phyloP scores from a whole-genome alignment of 306 rosid genomes.

The Pyrus pyrifolia region DNA sequence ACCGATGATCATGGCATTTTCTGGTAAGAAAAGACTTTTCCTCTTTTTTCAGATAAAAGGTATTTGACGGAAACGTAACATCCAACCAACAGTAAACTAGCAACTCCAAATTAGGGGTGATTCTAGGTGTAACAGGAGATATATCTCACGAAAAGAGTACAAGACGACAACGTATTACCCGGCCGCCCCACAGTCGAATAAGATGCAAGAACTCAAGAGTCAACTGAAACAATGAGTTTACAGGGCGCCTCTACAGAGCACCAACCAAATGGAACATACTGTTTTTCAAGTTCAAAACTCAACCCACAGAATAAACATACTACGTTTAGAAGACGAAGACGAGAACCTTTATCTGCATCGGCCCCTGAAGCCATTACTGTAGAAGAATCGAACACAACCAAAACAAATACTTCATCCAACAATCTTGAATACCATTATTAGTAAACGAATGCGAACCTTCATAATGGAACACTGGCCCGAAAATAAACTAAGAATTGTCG shows the following conservation, averaged over 20 bases:
- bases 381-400: neutral
- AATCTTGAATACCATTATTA: slow-evolving; percentile 20
- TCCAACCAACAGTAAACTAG: neutral
- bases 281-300: neutral
- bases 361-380: neutral
- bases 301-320: neutral
- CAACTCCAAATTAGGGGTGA: neutral
- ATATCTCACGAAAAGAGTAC: no score
- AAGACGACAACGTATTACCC: neutral
- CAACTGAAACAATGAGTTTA: neutral
- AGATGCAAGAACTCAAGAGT: neutral
- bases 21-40: neutral
- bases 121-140: no score
- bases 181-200: neutral
- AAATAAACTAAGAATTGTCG: neutral
- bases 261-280: neutral
- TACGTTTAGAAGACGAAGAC: neutral
- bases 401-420: slow-evolving; percentile 27
- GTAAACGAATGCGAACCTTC: slow-evolving; percentile 19
- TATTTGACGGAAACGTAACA: neutral
- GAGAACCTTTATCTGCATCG: neutral
- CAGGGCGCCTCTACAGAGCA: neutral
- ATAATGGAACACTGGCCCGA: neutral
- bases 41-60: neutral
- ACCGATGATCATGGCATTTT: neutral